Conservation (phyloP, 768 basidiomycete species). For the Exsudoporus frostii region DNA sequence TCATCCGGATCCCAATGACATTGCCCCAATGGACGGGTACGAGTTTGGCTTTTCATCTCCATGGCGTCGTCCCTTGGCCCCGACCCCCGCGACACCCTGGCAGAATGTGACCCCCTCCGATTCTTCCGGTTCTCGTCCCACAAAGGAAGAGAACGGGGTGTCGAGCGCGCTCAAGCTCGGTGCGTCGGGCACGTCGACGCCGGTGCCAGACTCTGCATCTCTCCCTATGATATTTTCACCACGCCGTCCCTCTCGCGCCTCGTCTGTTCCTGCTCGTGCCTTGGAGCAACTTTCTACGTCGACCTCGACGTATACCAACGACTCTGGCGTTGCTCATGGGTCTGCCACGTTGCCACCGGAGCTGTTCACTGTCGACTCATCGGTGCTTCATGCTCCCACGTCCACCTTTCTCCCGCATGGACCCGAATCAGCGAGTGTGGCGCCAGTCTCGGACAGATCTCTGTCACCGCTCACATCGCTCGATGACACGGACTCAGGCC, state of each 20-base stretch:
- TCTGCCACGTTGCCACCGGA: not conserved
- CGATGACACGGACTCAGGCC: not conserved
- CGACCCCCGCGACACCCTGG: not conserved
- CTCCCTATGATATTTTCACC: constrained; percentile 2
- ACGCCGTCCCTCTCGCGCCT: not conserved
- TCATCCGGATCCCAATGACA: not conserved
- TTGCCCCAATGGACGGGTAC: not conserved
- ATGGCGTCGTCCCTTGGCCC: not conserved
- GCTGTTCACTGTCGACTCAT: constrained; percentile 7
- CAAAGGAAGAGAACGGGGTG: constrained; percentile 24
- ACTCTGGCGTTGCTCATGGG: not conserved
- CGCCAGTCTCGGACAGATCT: not conserved
- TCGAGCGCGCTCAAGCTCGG: constrained; percentile 17
- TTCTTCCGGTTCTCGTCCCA: not conserved
- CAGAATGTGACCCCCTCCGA: constrained; percentile 12
- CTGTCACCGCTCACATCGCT: constrained; percentile 21
- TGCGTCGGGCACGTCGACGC: constrained; percentile 14
- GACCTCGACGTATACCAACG: not conserved
- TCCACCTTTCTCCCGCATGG: not conserved
- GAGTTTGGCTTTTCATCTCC: constrained; percentile 1
- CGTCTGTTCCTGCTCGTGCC: not conserved
- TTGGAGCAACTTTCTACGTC: not conserved
- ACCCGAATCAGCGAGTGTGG: not conserved
- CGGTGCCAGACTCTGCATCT: not conserved
- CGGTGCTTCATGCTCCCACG: constrained; percentile 3